Percentiles rank a stretch among this genome's conserved stretches.
Evolutionary conservation across 345 rosid species (phyloP).

Genomic region (Streptanthus diversifolius): DNA sequence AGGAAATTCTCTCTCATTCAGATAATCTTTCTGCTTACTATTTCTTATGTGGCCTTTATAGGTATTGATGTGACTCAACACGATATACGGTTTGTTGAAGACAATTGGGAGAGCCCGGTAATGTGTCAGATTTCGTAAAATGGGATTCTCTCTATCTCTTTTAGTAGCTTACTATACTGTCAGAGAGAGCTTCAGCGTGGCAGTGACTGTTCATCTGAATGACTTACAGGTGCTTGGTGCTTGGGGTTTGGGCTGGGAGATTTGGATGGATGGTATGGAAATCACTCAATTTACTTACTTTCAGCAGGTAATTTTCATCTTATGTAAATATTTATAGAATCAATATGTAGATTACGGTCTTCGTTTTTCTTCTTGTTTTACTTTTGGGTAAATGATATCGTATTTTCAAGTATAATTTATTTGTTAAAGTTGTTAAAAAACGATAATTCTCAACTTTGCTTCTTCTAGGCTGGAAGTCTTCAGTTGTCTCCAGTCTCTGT

Average conservation of each 20-base stretch:
- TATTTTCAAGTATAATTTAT: not conserved
- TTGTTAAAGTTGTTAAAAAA: not conserved
- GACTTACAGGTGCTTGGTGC: slow-evolving; percentile 90
- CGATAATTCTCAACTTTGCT: slow-evolving; percentile 1
- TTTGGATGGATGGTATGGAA: slow-evolving; percentile 99
- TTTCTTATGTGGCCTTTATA: slow-evolving; percentile 28
- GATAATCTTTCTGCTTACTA: not conserved
- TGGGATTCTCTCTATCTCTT: not conserved
- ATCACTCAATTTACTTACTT: slow-evolving; percentile 97
- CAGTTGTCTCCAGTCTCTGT: slow-evolving; percentile 85
- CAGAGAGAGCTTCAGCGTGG: not conserved
- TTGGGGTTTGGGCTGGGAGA: slow-evolving; percentile 99
- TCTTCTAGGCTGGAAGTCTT: slow-evolving; percentile 87
- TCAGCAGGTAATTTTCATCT: slow-evolving; percentile 67
- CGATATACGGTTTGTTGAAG: slow-evolving; percentile 95
- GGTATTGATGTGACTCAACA: slow-evolving; percentile 84
- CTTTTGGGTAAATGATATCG: not conserved
- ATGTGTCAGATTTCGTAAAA: slow-evolving; percentile 18
- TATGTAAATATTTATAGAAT: not conserved
- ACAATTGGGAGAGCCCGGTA: slow-evolving; percentile 99
- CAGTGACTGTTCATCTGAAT: not conserved
- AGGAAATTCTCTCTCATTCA: not conserved
- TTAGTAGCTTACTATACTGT: not conserved
- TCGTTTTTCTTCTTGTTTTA: not conserved
- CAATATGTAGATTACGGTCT: not conserved